Evolutionary conservation across 108 stramenopile genomes (phyloP).

Genomic region (Fistulifera pelliculosa): DNA sequence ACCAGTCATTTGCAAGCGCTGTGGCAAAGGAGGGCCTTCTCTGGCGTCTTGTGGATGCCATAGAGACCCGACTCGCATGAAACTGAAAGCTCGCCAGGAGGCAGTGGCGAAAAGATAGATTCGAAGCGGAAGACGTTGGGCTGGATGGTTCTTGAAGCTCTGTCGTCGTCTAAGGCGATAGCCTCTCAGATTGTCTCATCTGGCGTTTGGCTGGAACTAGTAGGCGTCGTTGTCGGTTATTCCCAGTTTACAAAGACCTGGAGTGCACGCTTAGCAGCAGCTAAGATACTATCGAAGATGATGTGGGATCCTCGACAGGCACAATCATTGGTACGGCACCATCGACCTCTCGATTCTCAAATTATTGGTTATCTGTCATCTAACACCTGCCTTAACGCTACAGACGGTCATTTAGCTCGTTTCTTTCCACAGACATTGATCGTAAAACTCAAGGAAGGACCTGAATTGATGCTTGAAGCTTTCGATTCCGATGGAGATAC

Average conservation of each 20-base stretch:
- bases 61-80: constrained; percentile 34
- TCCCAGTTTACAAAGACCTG: constrained; percentile 33
- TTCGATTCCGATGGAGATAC: constrained; percentile 63
- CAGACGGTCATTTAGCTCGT: neutral
- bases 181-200: constrained; percentile 37
- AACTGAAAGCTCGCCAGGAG: constrained; percentile 7
- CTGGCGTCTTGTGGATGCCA: constrained; percentile 42
- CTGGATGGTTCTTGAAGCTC: constrained; percentile 46
- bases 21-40: constrained; percentile 29
- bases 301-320: constrained; percentile 51
- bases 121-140: constrained; percentile 32
- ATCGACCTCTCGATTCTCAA: neutral
- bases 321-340: constrained; percentile 18
- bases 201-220: constrained; percentile 50
- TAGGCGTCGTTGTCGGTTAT: constrained; percentile 58
- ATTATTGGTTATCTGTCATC: neutral
- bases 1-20: constrained; percentile 45
- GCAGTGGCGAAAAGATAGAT: constrained; percentile 5
- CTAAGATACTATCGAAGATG: constrained; percentile 46
- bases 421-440: constrained; percentile 43
- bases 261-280: constrained; percentile 42
- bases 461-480: constrained; percentile 39
- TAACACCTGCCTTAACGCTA: neutral
- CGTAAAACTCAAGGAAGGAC: constrained; percentile 41
- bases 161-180: constrained; percentile 44